A percentile compares a stretch with the other conserved stretches of the same genome.
Evolutionary conservation across 2,329 filamentous ascomycete species (phyloP).

Genomic region (Calycina marina): DNA sequence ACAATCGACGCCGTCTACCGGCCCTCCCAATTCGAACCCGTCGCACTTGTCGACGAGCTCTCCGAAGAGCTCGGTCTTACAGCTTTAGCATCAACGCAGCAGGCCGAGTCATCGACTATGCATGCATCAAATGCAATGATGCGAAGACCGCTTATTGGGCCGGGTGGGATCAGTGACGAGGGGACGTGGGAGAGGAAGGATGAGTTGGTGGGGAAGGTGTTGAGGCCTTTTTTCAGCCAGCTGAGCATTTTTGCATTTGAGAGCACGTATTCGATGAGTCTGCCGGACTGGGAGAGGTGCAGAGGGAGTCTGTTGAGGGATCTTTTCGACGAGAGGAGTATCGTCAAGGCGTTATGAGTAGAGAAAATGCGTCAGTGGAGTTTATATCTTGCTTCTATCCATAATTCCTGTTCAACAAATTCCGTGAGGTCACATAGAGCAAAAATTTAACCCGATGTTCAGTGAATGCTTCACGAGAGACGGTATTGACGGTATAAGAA

Average conservation of each 20-base stretch:
- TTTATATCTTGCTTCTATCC: too few species aligned
- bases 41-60: slow-evolving; percentile 72
- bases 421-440: too few species aligned
- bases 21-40: slow-evolving; percentile 49
- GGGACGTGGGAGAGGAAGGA: slow-evolving; percentile 44
- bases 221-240: slow-evolving; percentile 81
- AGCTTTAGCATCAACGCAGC: slow-evolving; percentile 10
- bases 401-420: too few species aligned
- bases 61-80: slow-evolving; percentile 50
- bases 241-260: slow-evolving; percentile 91
- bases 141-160: slow-evolving; percentile 27
- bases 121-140: slow-evolving; percentile 14
- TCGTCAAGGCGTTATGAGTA: slow-evolving; percentile 36
- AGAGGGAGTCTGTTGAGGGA: slow-evolving; percentile 52
- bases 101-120: slow-evolving; percentile 13
- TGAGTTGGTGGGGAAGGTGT: slow-evolving; percentile 59
- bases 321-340: slow-evolving; percentile 64
- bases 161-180: slow-evolving; percentile 36
- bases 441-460: too few species aligned
- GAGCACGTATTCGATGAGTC: slow-evolving; percentile 73
- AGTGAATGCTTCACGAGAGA: too few species aligned
- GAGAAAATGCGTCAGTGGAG: too few species aligned
- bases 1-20: slow-evolving; percentile 93
- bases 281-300: slow-evolving; percentile 50
- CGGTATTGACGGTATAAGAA: too few species aligned